Conservation (phyloP, 306 rosid species). For the Senna siamea region DNA sequence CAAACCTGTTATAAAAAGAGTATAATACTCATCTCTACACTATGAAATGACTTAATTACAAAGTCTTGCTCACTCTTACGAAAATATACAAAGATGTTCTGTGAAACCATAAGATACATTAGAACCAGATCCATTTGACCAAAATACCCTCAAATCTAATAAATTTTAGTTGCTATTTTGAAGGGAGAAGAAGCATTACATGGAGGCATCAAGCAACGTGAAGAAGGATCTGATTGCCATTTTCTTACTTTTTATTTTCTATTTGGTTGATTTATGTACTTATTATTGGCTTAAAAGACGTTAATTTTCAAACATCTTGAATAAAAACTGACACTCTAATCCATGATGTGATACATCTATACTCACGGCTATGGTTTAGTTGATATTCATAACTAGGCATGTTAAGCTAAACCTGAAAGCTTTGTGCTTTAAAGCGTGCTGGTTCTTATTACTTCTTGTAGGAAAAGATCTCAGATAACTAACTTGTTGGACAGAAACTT, state of each 20-base stretch:
- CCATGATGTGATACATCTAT: background rate
- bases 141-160: background rate
- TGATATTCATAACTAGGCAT: background rate
- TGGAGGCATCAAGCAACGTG: background rate
- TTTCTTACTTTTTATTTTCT: background rate
- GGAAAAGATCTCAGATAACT: constrained; percentile 6
- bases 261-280: background rate
- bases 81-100: background rate
- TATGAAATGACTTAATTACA: background rate
- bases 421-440: background rate
- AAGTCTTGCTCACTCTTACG: background rate
- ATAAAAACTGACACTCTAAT: background rate
- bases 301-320: background rate
- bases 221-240: background rate
- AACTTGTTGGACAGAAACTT: constrained; percentile 49
- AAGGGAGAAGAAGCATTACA: background rate
- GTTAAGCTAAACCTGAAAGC: constrained; percentile 9
- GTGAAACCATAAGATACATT: background rate
- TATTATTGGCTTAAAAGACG: background rate
- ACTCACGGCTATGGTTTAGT: background rate
- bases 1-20: too few relatives aligned
- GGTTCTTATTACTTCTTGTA: constrained; percentile 9
- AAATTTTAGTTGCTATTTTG: background rate
- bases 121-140: background rate
- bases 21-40: background rate